These are phyloP conservation scores for Yamadazyma membranifaciens DNA, from an alignment of 1,139 yeast species.

Conservation along the genomic window DNA sequence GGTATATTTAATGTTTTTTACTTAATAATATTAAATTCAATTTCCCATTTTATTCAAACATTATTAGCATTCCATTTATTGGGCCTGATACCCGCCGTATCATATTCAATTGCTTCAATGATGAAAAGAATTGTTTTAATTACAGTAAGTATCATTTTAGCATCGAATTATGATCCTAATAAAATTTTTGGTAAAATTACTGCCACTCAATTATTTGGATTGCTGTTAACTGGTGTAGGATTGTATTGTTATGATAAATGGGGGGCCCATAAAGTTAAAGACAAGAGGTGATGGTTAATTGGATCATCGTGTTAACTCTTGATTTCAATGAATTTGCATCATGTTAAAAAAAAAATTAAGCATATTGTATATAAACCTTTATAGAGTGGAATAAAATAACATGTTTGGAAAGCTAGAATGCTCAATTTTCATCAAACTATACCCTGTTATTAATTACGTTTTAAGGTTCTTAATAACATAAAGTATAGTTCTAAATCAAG, in stretches of 20 bases:
- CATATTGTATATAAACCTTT: background rate
- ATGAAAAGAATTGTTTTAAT: conserved; percentile 42
- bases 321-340: background rate
- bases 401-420: conserved; percentile 52
- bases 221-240: conserved; percentile 31
- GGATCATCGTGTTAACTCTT: no score
- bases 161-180: conserved; percentile 14
- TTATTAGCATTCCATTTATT: conserved; percentile 36
- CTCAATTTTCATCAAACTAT: conserved; percentile 28
- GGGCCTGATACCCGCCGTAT: conserved; percentile 40
- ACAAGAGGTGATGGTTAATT: conserved; percentile 1
- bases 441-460: conserved; percentile 3
- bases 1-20: conserved; percentile 23
- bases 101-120: conserved; percentile 44
- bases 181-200: conserved; percentile 31
- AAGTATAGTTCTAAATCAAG: conserved; percentile 24
- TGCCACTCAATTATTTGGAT: conserved; percentile 29
- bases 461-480: conserved; percentile 4
- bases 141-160: conserved; percentile 31
- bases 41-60: conserved; percentile 37
- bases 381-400: conserved; percentile 14
- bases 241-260: conserved; percentile 41
- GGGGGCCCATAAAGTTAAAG: conserved; percentile 36
- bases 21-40: conserved; percentile 29
- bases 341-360: conserved; percentile 11